A percentile compares a stretch with the other conserved stretches of the same genome.
Conservation (phyloP, 2,329 filamentous ascomycete species). For the Allantophomopsis cytisporea region DNA sequence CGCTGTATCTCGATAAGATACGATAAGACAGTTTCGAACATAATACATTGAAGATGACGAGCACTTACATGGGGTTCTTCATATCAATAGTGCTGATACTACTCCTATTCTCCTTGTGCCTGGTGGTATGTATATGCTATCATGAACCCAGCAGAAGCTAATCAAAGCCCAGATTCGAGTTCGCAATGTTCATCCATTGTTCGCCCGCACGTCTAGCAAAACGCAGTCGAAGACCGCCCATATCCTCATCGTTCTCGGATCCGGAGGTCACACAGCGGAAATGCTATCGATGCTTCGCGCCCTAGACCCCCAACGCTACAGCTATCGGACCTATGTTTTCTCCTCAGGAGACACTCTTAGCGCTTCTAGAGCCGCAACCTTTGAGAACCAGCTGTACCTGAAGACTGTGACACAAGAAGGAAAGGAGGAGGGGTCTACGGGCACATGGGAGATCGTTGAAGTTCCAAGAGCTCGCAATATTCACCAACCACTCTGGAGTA, state of each 20-base stretch:
- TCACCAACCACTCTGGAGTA: constrained; percentile 66
- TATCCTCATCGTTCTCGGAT: constrained; percentile 74
- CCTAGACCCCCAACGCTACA: constrained; percentile 31
- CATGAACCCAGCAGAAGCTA: too few relatives aligned
- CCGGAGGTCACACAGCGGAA: constrained; percentile 88
- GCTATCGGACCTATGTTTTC: constrained; percentile 66
- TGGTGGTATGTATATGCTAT: too few relatives aligned
- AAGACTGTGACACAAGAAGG: background rate
- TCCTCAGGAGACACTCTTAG: constrained; percentile 67
- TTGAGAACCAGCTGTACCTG: constrained; percentile 34
- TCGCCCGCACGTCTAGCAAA: too few relatives aligned
- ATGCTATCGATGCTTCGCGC: constrained; percentile 75
- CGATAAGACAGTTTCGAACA: too few relatives aligned
- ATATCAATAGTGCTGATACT: too few relatives aligned
- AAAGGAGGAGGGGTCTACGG: constrained; percentile 8
- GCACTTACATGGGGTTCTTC: too few relatives aligned
- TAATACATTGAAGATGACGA: too few relatives aligned
- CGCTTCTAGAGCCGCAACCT: constrained; percentile 43
- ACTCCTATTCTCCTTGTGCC: too few relatives aligned
- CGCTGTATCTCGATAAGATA: too few relatives aligned
- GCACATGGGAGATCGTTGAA: constrained; percentile 30
- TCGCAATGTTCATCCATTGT: constrained; percentile 13
- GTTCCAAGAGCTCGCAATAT: constrained; percentile 70
- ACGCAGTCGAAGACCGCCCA: constrained; percentile 25
- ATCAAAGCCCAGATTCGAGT: constrained; percentile 12